Percentiles rank a stretch among this genome's conserved stretches.
Evolutionary conservation across 2,329 filamentous ascomycete genomes (phyloP).

Genomic region (Aspergillus latus): DNA sequence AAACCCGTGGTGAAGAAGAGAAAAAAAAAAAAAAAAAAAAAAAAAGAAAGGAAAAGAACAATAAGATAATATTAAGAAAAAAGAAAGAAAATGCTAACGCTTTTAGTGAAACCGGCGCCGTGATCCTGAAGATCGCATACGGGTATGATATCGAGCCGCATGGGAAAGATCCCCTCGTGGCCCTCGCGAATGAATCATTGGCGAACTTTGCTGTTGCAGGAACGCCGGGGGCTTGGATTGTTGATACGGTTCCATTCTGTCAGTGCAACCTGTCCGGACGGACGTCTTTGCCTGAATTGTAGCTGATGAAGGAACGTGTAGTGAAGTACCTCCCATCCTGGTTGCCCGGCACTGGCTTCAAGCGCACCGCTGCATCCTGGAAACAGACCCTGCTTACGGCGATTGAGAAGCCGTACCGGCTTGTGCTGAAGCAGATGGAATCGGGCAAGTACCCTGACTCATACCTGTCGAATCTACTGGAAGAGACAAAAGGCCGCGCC

Average conservation of each 20-base stretch:
- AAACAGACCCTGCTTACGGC: constrained; percentile 28
- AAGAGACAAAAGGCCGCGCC: not conserved
- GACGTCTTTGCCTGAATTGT: not conserved
- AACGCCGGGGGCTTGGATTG: constrained; percentile 45
- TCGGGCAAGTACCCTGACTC: constrained; percentile 35
- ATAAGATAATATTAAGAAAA: too few relatives aligned
- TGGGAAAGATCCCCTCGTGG: constrained; percentile 36
- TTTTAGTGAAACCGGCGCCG: constrained; percentile 33
- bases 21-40: too few relatives aligned
- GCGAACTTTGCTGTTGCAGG: constrained; percentile 41
- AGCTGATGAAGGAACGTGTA: constrained; percentile 6
- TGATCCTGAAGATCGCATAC: constrained; percentile 47
- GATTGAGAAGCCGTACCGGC: constrained; percentile 44
- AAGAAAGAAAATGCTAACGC: not conserved
- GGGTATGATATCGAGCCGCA: constrained; percentile 29
- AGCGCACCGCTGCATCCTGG: constrained; percentile 40
- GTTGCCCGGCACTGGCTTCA: constrained; percentile 49
- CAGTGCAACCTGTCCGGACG: not conserved
- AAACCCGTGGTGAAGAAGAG: too few relatives aligned
- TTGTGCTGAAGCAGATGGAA: constrained; percentile 44
- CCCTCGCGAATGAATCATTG: constrained; percentile 43
- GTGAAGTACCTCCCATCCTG: constrained; percentile 43
- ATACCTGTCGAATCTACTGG: constrained; percentile 42
- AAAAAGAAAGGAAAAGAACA: too few relatives aligned
- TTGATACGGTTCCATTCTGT: constrained; percentile 46